Evolutionary conservation across 495 filamentous ascomycete species (phyloP), one percentile per base, ranked within the genome.

Genomic region (Podospora pseudoanserina): DNA sequence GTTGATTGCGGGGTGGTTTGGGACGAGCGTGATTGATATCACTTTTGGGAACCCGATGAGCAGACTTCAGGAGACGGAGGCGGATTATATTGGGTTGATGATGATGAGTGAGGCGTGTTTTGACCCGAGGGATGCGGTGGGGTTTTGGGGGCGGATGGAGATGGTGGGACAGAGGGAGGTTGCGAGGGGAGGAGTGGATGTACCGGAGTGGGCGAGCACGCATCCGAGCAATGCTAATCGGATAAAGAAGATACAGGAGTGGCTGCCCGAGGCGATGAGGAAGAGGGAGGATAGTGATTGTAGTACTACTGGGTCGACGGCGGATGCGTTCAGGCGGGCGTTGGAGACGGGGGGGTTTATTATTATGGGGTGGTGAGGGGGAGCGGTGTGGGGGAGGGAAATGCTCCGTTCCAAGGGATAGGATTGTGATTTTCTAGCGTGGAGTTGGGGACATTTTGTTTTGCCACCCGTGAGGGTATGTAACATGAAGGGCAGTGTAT

Each of bases 61-160:
- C 39, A 78, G 94, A 69, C 85, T 80, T 66, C 82, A 86, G 71
- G 84, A 86, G 77, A 79, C 75, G 54, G 87, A 92, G 77, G 94
- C 94, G 0, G 94, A 98, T 78, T 90, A 92, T 69, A 95, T 97
- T 58, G 94, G 94, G 5, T 75, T 97, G 67, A 90, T 88, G 82
- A 84, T 88, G 79, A 87, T 88, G 82, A 79, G 81, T 18, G 77
- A 82, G 77, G 80, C 79, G 60, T 84, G 80, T 64, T 97, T 91
- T 74, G 84, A 96, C 69, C 94, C 94, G 0, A 76, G 82, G 19
- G 90, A 88, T 55, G 93, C 94, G 3, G 82, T 90, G 11, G 79
- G 72, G 26, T 79, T 97, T 76, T 97, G 94, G 94, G 73, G 79
- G 70, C 81, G 90, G 19, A 95, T 97, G 92, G 86, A 91, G 64